These are phyloP conservation scores for Fomitopsis palustris DNA, from an alignment of 1,284 basidiomycete genomes.

Conservation along the genomic window DNA sequence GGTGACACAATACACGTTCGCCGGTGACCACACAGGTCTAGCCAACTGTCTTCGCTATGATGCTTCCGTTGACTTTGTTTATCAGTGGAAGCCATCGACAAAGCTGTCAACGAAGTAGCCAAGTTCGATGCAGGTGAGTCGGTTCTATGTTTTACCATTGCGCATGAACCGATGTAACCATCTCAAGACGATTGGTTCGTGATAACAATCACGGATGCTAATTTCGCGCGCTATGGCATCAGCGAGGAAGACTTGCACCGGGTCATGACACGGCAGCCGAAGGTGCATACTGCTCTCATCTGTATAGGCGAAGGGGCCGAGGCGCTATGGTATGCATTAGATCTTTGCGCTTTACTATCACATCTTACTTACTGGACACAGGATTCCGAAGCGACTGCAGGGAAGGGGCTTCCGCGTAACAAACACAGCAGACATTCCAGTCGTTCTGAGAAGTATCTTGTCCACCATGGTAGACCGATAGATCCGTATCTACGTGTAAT, in stretches of 20 bases:
- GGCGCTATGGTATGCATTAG: slow-evolving; percentile 45
- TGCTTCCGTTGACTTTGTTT: slow-evolving; percentile 1
- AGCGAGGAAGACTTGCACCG: slow-evolving; percentile 54
- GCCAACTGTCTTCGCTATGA: background rate
- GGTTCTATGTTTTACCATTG: background rate
- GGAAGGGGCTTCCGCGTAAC: slow-evolving; percentile 34
- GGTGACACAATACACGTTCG: slow-evolving; percentile 64
- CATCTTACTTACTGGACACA: slow-evolving; percentile 19
- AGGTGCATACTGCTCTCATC: slow-evolving; percentile 62
- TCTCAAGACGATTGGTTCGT: slow-evolving; percentile 63
- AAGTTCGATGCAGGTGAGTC: slow-evolving; percentile 57
- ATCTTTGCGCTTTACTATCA: background rate
- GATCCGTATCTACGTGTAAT: background rate
- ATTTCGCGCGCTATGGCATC: slow-evolving; percentile 60
- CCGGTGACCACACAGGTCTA: slow-evolving; percentile 61
- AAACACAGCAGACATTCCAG: slow-evolving; percentile 38
- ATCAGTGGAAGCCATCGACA: slow-evolving; percentile 60
- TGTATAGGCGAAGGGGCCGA: slow-evolving; percentile 71
- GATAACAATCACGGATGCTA: slow-evolving; percentile 66
- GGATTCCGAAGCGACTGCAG: slow-evolving; percentile 53
- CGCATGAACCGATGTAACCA: background rate
- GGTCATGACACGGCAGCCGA: slow-evolving; percentile 57
- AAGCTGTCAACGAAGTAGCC: slow-evolving; percentile 54
- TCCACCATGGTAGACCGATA: slow-evolving; percentile 35
- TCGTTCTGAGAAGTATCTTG: slow-evolving; percentile 35